Base-by-base conservation (phyloP, 2,329 filamentous ascomycete species). In the Rhexocercosporidium sp. region DNA sequence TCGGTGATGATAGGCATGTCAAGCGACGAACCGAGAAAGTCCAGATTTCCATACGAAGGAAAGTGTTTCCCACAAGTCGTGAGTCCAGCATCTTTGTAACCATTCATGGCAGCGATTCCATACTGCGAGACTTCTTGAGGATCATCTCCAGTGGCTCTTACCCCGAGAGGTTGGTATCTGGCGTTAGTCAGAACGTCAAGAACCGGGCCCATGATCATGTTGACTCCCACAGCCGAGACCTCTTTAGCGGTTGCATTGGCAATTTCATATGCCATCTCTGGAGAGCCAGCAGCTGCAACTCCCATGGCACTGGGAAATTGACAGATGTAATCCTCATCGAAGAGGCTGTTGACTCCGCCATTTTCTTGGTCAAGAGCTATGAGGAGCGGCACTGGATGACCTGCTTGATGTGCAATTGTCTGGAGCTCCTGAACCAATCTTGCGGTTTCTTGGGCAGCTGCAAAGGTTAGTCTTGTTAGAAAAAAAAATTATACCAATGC, bases 261-360 rank as follows among this genome's bases (percentile, higher is more conserved):
- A 64, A 98, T 89, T 73, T 95, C 91, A 77, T 95, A 97, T 6
- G 95, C 93, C 64, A 98, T 83, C 12, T 96, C 89, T 41, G 90
- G 90, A 12, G 91, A 94, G 27, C 94, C 93, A 4, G 94, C 94
- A 25, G 96, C 96, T n/a, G 95, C 94, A 68, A 97, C 86, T 14
- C 94, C 95, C 95, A 99, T 98, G 70, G 95, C 92, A 76, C 94
- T 97, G 9, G 96, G 96, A 73, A 97, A 99, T 78, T 98, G 96
- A 72, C 93, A 94, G 73, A 98, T 95, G 77, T 94, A 96, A 75
- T 96, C 93, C 74, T 97, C 94, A 78, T 98, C 95, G 76, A 96
- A 97, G 2, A 98, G 86, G 80, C 93, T 97, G 82, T 97, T 98
- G 78, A 97, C 95, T 3, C 95, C 94, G 71, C 96, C 96, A 88